phyloP scores from a whole-genome alignment of 371 early-diverging fungal genomes.

The Catenaria anguillulae region DNA sequence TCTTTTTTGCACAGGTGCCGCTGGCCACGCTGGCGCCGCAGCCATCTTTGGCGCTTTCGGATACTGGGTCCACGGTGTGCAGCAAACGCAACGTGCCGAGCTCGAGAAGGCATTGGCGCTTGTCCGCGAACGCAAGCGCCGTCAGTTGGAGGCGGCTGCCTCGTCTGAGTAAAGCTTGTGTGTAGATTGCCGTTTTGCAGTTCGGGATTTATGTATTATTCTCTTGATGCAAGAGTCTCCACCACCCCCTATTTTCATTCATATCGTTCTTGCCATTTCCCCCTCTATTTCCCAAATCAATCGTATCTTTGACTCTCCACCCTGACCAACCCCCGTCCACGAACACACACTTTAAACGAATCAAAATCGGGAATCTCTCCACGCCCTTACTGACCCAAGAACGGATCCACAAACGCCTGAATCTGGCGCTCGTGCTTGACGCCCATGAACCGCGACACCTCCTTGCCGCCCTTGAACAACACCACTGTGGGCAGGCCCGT shows the following conservation, averaged over 20 bases:
- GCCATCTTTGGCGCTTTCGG: constrained; percentile 5
- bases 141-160: neutral
- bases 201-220: neutral
- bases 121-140: constrained; percentile 3
- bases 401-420: constrained; percentile 4
- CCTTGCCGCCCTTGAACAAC: constrained; percentile 8
- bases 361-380: no score
- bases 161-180: neutral
- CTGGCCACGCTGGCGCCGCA: constrained; percentile 1
- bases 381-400: neutral
- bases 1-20: no score
- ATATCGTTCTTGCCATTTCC: no score
- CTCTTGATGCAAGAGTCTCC: neutral
- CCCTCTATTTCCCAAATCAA: no score
- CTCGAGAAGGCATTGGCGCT: neutral
- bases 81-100: neutral
- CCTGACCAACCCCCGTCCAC: no score
- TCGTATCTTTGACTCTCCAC: no score
- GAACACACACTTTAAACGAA: no score
- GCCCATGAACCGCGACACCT: constrained; percentile 9
- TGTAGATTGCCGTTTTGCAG: neutral
- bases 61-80: constrained; percentile 1
- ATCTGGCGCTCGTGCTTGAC: neutral
- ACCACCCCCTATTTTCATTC: no score
- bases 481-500: constrained; percentile 6